Conservation (phyloP, 179 eudicot species). For the Amaranthus tricolor region DNA sequence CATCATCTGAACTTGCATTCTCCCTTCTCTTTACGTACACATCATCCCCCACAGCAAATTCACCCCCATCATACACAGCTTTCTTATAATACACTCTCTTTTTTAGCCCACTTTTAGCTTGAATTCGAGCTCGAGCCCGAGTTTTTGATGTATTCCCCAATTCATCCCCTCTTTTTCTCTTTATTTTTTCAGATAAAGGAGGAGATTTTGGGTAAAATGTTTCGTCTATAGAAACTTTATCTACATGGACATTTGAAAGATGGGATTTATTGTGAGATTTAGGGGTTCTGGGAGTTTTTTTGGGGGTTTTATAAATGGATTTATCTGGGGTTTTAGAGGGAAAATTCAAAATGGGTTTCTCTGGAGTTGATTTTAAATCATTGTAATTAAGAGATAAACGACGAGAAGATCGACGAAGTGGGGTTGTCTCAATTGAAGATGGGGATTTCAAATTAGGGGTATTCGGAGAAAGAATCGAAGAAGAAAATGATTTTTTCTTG, state of each 20-base stretch:
- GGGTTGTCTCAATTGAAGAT: slow-evolving; percentile 18
- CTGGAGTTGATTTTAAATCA: slow-evolving; percentile 24
- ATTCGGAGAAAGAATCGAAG: slow-evolving; percentile 39
- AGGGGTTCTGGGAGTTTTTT: slow-evolving; percentile 27
- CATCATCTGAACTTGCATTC: slow-evolving; percentile 69
- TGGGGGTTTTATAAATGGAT: slow-evolving; percentile 17
- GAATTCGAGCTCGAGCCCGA: slow-evolving; percentile 15
- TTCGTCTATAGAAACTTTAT: slow-evolving; percentile 5
- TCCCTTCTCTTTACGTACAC: slow-evolving; percentile 92
- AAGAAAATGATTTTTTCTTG: slow-evolving; percentile 18
- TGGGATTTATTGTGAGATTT: slow-evolving; percentile 24
- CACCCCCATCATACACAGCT: slow-evolving; percentile 74
- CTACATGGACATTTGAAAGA: slow-evolving; percentile 6
- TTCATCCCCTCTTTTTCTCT: slow-evolving; percentile 35
- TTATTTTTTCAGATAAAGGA: slow-evolving; percentile 38
- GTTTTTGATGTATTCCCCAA: slow-evolving; percentile 7
- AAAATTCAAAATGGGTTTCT: slow-evolving; percentile 2
- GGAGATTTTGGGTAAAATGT: slow-evolving; percentile 49
- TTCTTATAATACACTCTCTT: slow-evolving; percentile 74
- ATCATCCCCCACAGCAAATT: slow-evolving; percentile 71
- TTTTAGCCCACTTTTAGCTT: slow-evolving; percentile 27
- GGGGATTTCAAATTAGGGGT: slow-evolving; percentile 51
- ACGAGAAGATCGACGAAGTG: slow-evolving; percentile 31
- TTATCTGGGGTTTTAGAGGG: slow-evolving; percentile 20
- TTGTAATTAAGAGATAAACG: slow-evolving; percentile 25